phyloP scores from a whole-genome alignment of 129 eudicot genomes.

The Smallanthus sonchifolius region DNA sequence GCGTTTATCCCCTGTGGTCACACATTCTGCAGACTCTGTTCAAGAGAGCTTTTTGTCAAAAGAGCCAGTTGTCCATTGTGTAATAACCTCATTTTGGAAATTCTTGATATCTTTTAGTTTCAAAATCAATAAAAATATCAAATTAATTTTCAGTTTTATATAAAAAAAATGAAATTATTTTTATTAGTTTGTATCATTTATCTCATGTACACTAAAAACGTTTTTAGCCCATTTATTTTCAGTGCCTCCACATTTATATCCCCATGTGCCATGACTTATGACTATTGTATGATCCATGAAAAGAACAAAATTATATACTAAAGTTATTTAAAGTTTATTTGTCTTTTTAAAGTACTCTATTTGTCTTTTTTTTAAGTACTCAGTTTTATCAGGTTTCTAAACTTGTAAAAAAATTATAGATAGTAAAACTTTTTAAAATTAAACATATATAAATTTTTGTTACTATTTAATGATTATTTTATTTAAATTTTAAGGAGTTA shows the following conservation, averaged over 20 bases:
- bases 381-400: no score
- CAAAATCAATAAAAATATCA: neutral
- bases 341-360: no score
- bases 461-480: no score
- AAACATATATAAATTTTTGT: no score
- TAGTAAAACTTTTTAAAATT: no score
- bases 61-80: constrained; percentile 89
- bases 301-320: neutral
- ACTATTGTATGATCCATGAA: neutral
- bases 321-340: no score
- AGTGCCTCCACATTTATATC: neutral
- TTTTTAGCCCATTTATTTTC: neutral
- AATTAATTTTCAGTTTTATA: neutral
- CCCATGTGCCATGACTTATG: neutral
- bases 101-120: constrained; percentile 83
- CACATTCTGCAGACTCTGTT: constrained; percentile 84
- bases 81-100: constrained; percentile 69
- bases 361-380: no score
- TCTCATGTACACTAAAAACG: neutral
- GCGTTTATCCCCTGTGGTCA: constrained; percentile 96
- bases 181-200: neutral
- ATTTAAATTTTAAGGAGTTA: no score
- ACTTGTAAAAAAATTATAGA: no score
- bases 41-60: constrained; percentile 76
- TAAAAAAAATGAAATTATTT: neutral